These are phyloP conservation scores for Collariella sp. DNA, from an alignment of 495 filamentous ascomycete species.

Conservation along the genomic window DNA sequence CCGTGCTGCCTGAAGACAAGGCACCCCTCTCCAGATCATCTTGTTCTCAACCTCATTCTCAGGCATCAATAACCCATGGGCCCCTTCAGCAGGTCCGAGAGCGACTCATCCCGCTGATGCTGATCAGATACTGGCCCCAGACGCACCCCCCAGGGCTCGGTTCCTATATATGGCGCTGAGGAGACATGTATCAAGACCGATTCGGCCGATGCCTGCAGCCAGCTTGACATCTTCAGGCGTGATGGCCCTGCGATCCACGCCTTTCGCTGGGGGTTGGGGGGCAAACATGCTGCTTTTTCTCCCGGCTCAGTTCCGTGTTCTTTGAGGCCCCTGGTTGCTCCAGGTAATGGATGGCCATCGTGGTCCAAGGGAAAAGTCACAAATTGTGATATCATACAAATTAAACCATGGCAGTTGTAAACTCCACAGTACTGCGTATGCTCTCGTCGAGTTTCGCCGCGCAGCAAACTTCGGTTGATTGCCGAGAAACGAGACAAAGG, in stretches of 20 bases:
- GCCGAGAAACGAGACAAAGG: neutral
- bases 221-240: no score
- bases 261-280: no score
- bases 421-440: no score
- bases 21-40: neutral
- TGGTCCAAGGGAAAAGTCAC: no score
- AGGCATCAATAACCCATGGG: neutral
- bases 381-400: no score
- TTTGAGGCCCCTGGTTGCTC: no score
- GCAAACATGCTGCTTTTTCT: no score
- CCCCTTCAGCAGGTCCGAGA: neutral
- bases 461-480: neutral
- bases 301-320: no score
- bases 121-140: conserved; percentile 1
- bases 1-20: neutral
- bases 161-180: neutral
- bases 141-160: neutral
- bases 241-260: no score
- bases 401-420: no score
- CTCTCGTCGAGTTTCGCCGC: no score
- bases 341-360: no score
- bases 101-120: neutral
- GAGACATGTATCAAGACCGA: neutral
- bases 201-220: neutral
- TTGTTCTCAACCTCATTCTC: neutral